Percentiles rank a stretch among this genome's conserved stretches.
phyloP scores from a whole-genome alignment of 495 filamentous ascomycete species.

The Podospora anserina region DNA sequence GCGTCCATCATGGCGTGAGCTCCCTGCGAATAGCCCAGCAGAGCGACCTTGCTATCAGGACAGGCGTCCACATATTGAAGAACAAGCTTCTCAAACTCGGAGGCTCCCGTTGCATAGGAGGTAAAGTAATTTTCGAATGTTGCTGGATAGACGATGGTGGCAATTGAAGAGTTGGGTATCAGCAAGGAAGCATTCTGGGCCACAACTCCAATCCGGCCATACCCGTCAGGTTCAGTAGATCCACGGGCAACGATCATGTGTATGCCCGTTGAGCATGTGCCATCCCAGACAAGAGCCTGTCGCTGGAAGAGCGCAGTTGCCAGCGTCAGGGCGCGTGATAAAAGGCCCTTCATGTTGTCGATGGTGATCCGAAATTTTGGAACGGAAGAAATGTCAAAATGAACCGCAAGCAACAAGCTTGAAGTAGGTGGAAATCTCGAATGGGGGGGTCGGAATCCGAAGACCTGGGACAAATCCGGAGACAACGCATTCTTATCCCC shows the following conservation, averaged over 20 bases:
- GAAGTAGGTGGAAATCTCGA: neutral
- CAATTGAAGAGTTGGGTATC: slow-evolving; percentile 18
- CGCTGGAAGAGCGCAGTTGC: neutral
- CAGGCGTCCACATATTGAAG: slow-evolving; percentile 20
- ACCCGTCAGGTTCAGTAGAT: slow-evolving; percentile 10
- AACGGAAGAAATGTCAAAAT: neutral
- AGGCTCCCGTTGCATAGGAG: slow-evolving; percentile 20
- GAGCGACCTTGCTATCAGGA: slow-evolving; percentile 28
- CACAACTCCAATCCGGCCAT: slow-evolving; percentile 17
- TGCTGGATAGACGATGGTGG: slow-evolving; percentile 22
- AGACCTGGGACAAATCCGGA: neutral
- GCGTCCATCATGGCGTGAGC: slow-evolving; percentile 16
- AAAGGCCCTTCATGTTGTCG: slow-evolving; percentile 2
- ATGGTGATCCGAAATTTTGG: neutral
- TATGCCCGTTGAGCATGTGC: slow-evolving; percentile 16
- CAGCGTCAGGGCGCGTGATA: slow-evolving; percentile 1
- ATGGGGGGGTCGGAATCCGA: neutral
- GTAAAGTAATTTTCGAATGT: slow-evolving; percentile 15
- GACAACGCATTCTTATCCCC: neutral
- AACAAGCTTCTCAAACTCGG: slow-evolving; percentile 21
- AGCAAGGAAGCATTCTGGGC: slow-evolving; percentile 14
- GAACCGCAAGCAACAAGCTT: neutral
- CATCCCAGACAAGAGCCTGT: neutral
- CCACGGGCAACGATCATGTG: slow-evolving; percentile 24
- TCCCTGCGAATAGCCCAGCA: slow-evolving; percentile 33